A percentile compares a stretch with the other conserved stretches of the same genome.
phyloP scores from a whole-genome alignment of 345 rosid species.

The Raphanus sativus region DNA sequence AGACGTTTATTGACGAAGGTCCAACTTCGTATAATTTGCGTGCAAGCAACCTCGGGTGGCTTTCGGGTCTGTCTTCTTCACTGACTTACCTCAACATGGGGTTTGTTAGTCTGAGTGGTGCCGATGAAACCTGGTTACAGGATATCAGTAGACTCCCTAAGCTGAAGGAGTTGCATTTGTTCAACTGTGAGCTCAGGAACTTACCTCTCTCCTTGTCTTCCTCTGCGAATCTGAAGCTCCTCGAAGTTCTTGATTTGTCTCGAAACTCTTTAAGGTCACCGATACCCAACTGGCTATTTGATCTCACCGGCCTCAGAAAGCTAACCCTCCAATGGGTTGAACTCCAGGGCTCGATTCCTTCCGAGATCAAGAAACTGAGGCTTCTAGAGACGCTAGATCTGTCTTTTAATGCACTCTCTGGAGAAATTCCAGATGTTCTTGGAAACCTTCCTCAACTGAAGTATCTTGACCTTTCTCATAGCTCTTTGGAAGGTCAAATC shows the following conservation, averaged over 20 bases:
- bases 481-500: constrained; percentile 25
- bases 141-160: constrained; percentile 41
- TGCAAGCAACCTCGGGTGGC: constrained; percentile 42
- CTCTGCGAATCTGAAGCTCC: constrained; percentile 43
- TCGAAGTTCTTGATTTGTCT: constrained; percentile 55
- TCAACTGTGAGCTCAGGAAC: constrained; percentile 37
- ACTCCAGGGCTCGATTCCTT: constrained; percentile 42
- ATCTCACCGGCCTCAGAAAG: constrained; percentile 48
- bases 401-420: constrained; percentile 42
- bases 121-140: constrained; percentile 43
- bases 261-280: constrained; percentile 47
- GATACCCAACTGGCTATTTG: constrained; percentile 50
- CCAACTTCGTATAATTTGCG: too few relatives aligned
- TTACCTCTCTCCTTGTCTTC: constrained; percentile 37
- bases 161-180: constrained; percentile 44
- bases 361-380: constrained; percentile 40
- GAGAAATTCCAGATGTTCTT: constrained; percentile 40
- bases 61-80: constrained; percentile 43
- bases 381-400: constrained; percentile 41
- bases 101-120: constrained; percentile 38
- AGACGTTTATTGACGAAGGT: too few relatives aligned
- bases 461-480: constrained; percentile 41
- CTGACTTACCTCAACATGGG: constrained; percentile 47
- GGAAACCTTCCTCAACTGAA: constrained; percentile 40
- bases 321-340: constrained; percentile 42